These are phyloP conservation scores for Citrullus colocynthis DNA, from an alignment of 306 rosid species.

Conservation along the genomic window DNA sequence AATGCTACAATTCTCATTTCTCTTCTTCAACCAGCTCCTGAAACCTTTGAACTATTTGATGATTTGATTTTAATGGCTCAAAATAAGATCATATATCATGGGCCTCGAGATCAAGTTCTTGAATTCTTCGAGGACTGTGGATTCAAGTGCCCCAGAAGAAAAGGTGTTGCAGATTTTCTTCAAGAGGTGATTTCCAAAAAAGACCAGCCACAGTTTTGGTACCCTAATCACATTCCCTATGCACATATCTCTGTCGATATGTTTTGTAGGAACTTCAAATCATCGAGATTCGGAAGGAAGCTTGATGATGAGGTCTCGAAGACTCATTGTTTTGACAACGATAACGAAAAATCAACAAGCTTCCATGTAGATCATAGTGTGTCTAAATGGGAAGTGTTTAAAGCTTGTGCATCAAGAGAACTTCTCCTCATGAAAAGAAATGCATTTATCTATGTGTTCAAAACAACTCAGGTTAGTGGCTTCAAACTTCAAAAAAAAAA, in stretches of 20 bases:
- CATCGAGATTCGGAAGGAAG: no score
- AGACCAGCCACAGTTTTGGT: slow-evolving; percentile 40
- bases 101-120: slow-evolving; percentile 28
- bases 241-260: slow-evolving; percentile 13
- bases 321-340: no score
- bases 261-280: slow-evolving; percentile 17
- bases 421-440: slow-evolving; percentile 36
- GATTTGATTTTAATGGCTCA: slow-evolving; percentile 31
- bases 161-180: slow-evolving; percentile 35
- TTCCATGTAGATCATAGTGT: background rate
- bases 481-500: no score
- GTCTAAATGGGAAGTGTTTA: slow-evolving; percentile 30
- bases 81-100: slow-evolving; percentile 36
- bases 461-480: slow-evolving; percentile 25
- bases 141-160: slow-evolving; percentile 35
- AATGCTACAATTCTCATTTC: slow-evolving; percentile 27
- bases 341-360: slow-evolving; percentile 4
- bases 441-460: slow-evolving; percentile 20
- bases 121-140: slow-evolving; percentile 34
- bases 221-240: slow-evolving; percentile 4
- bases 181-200: slow-evolving; percentile 32
- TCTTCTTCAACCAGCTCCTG: slow-evolving; percentile 48
- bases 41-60: slow-evolving; percentile 36
- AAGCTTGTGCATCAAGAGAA: slow-evolving; percentile 32
- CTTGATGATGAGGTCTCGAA: no score